phyloP scores from a whole-genome alignment of 139 green algal genomes.

The Nannochloris sp. region DNA sequence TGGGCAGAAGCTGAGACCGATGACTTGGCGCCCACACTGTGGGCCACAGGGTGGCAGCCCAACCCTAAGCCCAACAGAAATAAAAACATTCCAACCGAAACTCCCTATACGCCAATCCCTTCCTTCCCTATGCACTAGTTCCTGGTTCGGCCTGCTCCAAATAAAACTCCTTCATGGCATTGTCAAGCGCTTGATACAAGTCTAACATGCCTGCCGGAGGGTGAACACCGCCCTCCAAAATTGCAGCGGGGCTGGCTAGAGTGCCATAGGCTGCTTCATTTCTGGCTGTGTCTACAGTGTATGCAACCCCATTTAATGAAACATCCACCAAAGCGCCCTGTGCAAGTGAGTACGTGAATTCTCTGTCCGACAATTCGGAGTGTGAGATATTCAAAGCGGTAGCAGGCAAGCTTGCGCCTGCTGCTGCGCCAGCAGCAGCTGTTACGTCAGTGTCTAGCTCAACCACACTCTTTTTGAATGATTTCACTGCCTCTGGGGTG shows the following conservation, averaged over 20 bases:
- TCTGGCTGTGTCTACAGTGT: conserved; percentile 4
- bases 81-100: no score
- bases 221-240: conserved; percentile 14
- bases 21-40: no score
- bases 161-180: background rate
- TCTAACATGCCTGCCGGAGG: conserved; percentile 7
- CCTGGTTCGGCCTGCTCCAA: no score
- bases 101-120: no score
- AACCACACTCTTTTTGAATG: background rate
- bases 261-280: conserved; percentile 9
- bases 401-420: background rate
- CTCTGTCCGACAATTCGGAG: conserved; percentile 13
- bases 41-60: no score
- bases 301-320: conserved; percentile 5
- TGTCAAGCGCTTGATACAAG: conserved; percentile 18
- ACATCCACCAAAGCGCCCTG: conserved; percentile 22
- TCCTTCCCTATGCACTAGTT: no score
- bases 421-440: background rate
- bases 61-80: no score
- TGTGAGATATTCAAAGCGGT: background rate
- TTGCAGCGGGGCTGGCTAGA: background rate
- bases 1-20: no score
- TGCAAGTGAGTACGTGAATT: conserved; percentile 17
- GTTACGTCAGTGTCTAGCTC: background rate
- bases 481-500: conserved; percentile 15